Base-by-base conservation (phyloP, 495 filamentous ascomycete genomes). In the Aspergillus hancockii region DNA sequence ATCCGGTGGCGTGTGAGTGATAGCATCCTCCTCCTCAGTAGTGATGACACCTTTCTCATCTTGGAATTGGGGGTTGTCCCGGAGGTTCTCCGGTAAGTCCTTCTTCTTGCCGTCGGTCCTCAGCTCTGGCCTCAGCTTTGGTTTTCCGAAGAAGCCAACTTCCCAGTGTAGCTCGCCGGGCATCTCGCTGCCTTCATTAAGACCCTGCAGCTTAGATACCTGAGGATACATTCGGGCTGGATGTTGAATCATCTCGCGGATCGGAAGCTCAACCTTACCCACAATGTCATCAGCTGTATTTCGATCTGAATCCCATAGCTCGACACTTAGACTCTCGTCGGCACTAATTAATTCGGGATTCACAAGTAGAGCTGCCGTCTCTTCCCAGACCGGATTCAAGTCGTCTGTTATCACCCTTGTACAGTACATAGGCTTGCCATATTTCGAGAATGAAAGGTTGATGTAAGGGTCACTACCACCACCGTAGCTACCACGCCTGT, bases 341-440 rank as follows among this genome's bases (percentile, higher is more conserved):
- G 90, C 93, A 74, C 95, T 96, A 75, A 98, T 92, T 45, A 93
- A 78, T 52, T 96, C 91, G 0, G 92, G 81, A 7, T 88, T 93
- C 4, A 98, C 89, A 7, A 95, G 78, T 22, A 97, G 75, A 21
- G 91, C 92, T n/a, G 91, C 88, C 22, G 83, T 90, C 73, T 97
- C 93, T 66, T 93, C 88, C 83, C 93, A 98, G 7, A 97, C 84
- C 0, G 93, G 93, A 65, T 98, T 97, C 41, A 98, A 79, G 63
- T 97, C 90, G 69, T 97, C 93, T 14, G 91, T 89, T 57, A 98
- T 97, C 30, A 98, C 92, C 30, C 93, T 85, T 12, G 93, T 97
- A 70, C 92, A 96, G 69, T 97, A 97, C 89, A 96, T 96, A 12
- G 93, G 93, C 77, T 98, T 98, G 49, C 92, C 91, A 60, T 96